Percentiles rank a stretch among this genome's conserved stretches.
Evolutionary conservation across 495 filamentous ascomycete species (phyloP).

Genomic region (Sordaria brevicollis): DNA sequence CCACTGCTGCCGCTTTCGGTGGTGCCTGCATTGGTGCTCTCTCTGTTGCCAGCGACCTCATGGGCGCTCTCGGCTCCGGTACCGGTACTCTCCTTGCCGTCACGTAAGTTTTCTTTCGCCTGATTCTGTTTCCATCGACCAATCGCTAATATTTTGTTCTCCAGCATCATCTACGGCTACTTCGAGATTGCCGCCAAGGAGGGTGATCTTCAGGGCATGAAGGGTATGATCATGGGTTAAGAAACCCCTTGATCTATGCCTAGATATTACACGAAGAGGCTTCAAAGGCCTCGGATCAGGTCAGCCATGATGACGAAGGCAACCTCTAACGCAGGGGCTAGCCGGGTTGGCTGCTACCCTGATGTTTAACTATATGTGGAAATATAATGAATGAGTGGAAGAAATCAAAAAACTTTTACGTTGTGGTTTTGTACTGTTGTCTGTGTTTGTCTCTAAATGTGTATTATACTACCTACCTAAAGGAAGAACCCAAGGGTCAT

Average conservation of each 20-base stretch:
- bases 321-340: not conserved
- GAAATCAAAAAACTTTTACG: not conserved
- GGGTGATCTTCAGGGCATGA: conserved; percentile 84
- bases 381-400: not conserved
- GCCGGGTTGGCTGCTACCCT: not conserved
- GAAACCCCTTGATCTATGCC: not conserved
- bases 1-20: conserved; percentile 95
- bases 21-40: conserved; percentile 98
- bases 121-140: not conserved
- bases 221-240: conserved; percentile 72
- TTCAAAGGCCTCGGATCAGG: not conserved
- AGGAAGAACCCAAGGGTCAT: not conserved
- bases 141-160: conserved; percentile 13
- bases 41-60: conserved; percentile 87
- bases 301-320: not conserved
- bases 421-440: not conserved
- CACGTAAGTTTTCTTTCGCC: conserved; percentile 63
- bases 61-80: conserved; percentile 91
- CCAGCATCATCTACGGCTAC: conserved; percentile 94
- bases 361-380: not conserved
- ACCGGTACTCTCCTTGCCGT: conserved; percentile 98
- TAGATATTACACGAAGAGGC: not conserved
- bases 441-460: not conserved
- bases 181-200: conserved; percentile 99
- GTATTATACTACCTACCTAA: not conserved